Evolutionary conservation across 2,329 filamentous ascomycete species (phyloP), one percentile per base, ranked within the genome.

Genomic region (Cryphonectria naterciae): DNA sequence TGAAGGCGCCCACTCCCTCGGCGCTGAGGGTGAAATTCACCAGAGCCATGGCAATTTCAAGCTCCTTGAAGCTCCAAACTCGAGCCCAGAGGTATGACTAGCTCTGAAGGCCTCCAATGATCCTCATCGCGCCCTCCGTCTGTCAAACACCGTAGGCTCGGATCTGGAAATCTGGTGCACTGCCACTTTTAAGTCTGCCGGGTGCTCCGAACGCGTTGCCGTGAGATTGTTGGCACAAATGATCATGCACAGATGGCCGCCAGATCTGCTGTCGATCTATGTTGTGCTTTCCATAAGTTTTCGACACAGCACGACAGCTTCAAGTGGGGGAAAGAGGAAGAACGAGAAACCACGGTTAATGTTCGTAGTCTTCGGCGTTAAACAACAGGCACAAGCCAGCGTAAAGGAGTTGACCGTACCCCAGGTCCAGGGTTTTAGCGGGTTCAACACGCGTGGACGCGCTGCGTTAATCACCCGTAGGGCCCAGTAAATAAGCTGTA

Each of bases 1-100:
- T 91, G 61, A 95, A 84, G 65, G 88, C 88, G 8, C 85, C 85
- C 60, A 93, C 89, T 43, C 91, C 91, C 75, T 94, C 92, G 70
- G 93, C 92, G 75, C 86, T 92, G 68, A 95, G 83, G 0, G 91
- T 92, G 77, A 95, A 94, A 72, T 86, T 90, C 70, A 95, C 81
- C n/a, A 91, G 81, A 7, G 88, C 83, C 89, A 91, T 74, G 68
- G 54, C 66, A 10, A 25, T 32, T 65, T 60, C 17, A 56, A 8
- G 13, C 19, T 28, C 28, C 13, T 15, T 49, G 15, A 25, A 61
- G 37, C 28, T n/a, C 22, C 5, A 1, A 63, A 25, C n/a, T 43
- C 10, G 4, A 28, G 22, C 41, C 11, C 37, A 3, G 22, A 41
- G 35, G n/a, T 64, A 64, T 46, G 15, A 28, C 37, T n/a, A 28